Conservation (phyloP, 139 green algal genomes). For the Chlorella sp. region DNA sequence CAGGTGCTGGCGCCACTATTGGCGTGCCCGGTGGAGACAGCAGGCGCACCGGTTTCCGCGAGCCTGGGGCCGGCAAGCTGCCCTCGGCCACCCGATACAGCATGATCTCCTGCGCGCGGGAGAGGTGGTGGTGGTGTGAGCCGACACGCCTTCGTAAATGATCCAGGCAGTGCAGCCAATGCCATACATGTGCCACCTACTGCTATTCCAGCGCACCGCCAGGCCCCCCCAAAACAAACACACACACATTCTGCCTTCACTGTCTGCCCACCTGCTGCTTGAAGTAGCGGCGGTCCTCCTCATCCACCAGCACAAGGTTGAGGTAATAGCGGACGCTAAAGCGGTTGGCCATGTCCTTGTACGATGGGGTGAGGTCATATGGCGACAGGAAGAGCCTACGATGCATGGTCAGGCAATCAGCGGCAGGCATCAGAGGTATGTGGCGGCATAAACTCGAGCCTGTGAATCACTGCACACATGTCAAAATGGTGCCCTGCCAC, state of each 20-base stretch:
- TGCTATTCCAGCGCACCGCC: no score
- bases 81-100: constrained; percentile 67
- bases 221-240: not conserved
- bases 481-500: no score
- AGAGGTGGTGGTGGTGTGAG: not conserved
- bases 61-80: no score
- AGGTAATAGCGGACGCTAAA: constrained; percentile 97
- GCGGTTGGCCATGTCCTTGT: constrained; percentile 96
- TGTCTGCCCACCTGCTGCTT: constrained; percentile 87
- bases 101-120: constrained; percentile 65
- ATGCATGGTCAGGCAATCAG: not conserved
- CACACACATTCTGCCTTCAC: no score
- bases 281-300: constrained; percentile 97
- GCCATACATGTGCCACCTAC: not conserved
- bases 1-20: no score
- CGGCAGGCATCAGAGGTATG: not conserved
- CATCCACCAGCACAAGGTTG: constrained; percentile 99
- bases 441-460: no score
- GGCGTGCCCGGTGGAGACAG: no score
- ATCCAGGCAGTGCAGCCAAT: not conserved
- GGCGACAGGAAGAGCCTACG: constrained; percentile 90
- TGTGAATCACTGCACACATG: no score
- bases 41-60: no score
- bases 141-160: not conserved
- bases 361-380: constrained; percentile 95